Percentiles rank a stretch among this genome's conserved stretches.
Evolutionary conservation across 2,329 filamentous ascomycete genomes (phyloP).

Genomic region (Aspergillus luchuensis): DNA sequence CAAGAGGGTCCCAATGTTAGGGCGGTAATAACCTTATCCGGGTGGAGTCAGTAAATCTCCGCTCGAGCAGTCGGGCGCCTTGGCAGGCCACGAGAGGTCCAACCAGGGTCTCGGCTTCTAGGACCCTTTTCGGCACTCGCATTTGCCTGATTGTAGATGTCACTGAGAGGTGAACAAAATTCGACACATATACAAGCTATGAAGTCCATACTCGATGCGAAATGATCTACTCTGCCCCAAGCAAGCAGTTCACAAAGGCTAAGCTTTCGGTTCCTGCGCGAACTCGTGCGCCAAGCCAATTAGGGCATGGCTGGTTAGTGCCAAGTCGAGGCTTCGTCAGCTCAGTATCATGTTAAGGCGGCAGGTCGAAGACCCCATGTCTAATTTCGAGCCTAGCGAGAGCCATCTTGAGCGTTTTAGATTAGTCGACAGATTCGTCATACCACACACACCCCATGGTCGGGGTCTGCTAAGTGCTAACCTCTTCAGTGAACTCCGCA

Average conservation of each 20-base stretch:
- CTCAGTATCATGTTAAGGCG: constrained; percentile 2
- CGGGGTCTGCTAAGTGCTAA: neutral
- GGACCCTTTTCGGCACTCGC: neutral
- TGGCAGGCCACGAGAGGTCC: neutral
- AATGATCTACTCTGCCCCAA: neutral
- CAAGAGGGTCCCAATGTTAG: neutral
- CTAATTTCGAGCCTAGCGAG: neutral
- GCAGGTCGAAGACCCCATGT: neutral
- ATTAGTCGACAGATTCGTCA: neutral
- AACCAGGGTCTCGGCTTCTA: neutral
- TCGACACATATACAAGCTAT: neutral
- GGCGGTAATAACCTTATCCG: constrained; percentile 10
- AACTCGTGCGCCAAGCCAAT: neutral
- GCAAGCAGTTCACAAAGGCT: neutral
- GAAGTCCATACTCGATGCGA: neutral
- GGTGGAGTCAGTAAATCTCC: neutral
- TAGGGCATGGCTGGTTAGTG: neutral
- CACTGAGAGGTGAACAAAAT: neutral
- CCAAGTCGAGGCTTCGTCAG: constrained; percentile 5
- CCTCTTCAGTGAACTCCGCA: neutral
- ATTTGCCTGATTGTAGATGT: neutral
- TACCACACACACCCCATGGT: neutral
- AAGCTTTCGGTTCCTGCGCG: neutral
- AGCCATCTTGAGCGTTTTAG: neutral
- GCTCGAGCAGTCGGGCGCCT: neutral